Base-by-base conservation (phyloP, 2,329 filamentous ascomycete species). In the Sphaerostilbella broomeana region DNA sequence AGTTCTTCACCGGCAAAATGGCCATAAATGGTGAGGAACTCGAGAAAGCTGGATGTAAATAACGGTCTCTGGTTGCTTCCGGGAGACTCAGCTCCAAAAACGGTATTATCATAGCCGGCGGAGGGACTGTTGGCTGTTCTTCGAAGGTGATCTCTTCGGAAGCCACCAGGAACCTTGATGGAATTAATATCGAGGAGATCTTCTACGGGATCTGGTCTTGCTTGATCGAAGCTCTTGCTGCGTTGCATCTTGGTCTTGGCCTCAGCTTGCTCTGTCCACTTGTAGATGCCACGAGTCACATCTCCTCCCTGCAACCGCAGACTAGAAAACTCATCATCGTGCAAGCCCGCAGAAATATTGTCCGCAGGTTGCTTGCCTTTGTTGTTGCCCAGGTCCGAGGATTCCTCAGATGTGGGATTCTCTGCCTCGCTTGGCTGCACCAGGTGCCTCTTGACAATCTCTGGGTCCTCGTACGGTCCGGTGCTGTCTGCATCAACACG, bases 1-100 rank as follows among this genome's bases (percentile, higher is more conserved):
- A 98, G 74, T 57, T 95, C 85, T 62, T 98, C 92, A 63, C 92
- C 92, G 2, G 92, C 92, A 59, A 98, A 98, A 64, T 98, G 92
- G 4, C 92, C 92, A 53, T 95, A 98, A 20, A 98, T 75, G 6
- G 86, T 89, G 35, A 98, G 61, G 54, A 98, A 98, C 60, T 98
- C 94, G 44, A 98, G 76, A 58, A 98, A 98, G 62, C 85, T 98
- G 49, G 76, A 88, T 0, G 92, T 95, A 43, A 95, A 80, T 21
- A 94, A 70, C 46, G 78, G 77, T 51, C 55, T 57, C 57, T 54
- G 54, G 12, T 53, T 48, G 1, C 46, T 47, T 11, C 43, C 45
- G 10, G 63, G 52, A 57, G 61, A 61, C 57, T 47, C 53, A 46
- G 49, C 49, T 37, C 52, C 61, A 36, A 55, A 61, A 45, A 60